Evolutionary conservation across 1,139 yeast genomes (phyloP).

Genomic region (Lodderomyces theae): DNA sequence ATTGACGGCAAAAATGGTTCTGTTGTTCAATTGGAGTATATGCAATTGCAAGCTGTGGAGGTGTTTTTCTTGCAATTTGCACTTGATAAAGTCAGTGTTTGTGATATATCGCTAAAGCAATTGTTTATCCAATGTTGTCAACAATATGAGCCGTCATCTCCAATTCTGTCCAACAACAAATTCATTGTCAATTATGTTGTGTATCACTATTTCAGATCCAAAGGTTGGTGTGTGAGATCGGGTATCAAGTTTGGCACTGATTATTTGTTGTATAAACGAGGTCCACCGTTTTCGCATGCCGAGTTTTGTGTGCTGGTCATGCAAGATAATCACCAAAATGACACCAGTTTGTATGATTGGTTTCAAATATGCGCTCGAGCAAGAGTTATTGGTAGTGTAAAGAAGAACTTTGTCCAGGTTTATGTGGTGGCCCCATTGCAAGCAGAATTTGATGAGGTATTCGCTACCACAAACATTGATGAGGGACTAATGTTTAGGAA

Average conservation of each 20-base stretch:
- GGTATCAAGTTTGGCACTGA: slow-evolving; percentile 93
- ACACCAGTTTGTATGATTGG: slow-evolving; percentile 41
- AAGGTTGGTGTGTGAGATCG: slow-evolving; percentile 92
- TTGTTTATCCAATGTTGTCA: slow-evolving; percentile 29
- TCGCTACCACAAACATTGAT: slow-evolving; percentile 14
- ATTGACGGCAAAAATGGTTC: slow-evolving; percentile 35
- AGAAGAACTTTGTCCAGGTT: slow-evolving; percentile 68
- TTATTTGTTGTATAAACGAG: slow-evolving; percentile 74
- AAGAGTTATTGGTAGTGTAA: slow-evolving; percentile 85
- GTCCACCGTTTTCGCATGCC: slow-evolving; percentile 96
- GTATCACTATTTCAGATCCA: slow-evolving; percentile 82
- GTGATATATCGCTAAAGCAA: slow-evolving; percentile 16
- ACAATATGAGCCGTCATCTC: neutral
- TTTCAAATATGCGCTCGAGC: slow-evolving; percentile 63
- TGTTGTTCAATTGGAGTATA: slow-evolving; percentile 51
- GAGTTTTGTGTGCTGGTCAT: slow-evolving; percentile 67
- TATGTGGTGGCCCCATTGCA: slow-evolving; percentile 56
- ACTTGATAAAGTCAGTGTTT: slow-evolving; percentile 39
- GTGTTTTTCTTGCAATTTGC: slow-evolving; percentile 62
- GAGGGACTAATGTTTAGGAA: slow-evolving; percentile 22
- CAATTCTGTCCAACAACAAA: slow-evolving; percentile 26
- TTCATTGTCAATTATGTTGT: slow-evolving; percentile 63
- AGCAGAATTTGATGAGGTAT: slow-evolving; percentile 25
- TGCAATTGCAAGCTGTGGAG: slow-evolving; percentile 78
- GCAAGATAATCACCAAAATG: slow-evolving; percentile 27